Evolutionary conservation across 1,284 basidiomycete genomes (phyloP).

Genomic region (Dichomitus squalens): DNA sequence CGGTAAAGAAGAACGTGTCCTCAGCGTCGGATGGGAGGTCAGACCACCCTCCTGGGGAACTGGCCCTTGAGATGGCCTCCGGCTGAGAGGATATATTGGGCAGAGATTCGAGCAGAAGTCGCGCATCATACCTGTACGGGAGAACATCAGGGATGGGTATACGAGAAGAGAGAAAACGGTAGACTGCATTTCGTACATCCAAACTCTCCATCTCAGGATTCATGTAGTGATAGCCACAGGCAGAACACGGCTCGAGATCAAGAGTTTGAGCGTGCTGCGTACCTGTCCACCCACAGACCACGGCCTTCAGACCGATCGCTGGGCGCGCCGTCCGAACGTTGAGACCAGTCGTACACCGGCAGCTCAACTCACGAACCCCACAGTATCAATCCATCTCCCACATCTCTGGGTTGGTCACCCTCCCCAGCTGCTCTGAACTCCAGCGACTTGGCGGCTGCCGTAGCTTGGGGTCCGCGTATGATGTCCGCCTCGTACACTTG

Average conservation of each 20-base stretch:
- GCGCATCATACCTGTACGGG: constrained; percentile 71
- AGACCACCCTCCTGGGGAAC: constrained; percentile 71
- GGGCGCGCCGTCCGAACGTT: neutral
- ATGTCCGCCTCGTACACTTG: constrained; percentile 73
- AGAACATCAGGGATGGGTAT: neutral
- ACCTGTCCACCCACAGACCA: constrained; percentile 64
- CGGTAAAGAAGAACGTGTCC: constrained; percentile 77
- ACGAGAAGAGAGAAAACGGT: constrained; percentile 12
- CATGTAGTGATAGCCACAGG: constrained; percentile 1
- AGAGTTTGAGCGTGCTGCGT: constrained; percentile 36
- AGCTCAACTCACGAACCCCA: constrained; percentile 34
- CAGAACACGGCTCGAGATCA: constrained; percentile 9
- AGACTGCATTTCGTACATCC: neutral
- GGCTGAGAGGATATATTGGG: constrained; percentile 28
- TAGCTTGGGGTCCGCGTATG: constrained; percentile 48
- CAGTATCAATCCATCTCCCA: constrained; percentile 47
- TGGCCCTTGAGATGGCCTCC: constrained; percentile 15
- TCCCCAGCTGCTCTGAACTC: constrained; percentile 38
- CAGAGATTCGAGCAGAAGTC: constrained; percentile 65
- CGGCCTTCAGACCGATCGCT: constrained; percentile 1
- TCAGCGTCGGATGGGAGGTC: constrained; percentile 83
- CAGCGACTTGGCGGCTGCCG: constrained; percentile 46
- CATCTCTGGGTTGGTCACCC: constrained; percentile 14
- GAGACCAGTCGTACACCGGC: neutral
- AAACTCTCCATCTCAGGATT: neutral